Percentiles rank a stretch among this genome's conserved stretches.
Evolutionary conservation across 2,329 filamentous ascomycete genomes (phyloP).

Genomic region (Penicillium sp.): DNA sequence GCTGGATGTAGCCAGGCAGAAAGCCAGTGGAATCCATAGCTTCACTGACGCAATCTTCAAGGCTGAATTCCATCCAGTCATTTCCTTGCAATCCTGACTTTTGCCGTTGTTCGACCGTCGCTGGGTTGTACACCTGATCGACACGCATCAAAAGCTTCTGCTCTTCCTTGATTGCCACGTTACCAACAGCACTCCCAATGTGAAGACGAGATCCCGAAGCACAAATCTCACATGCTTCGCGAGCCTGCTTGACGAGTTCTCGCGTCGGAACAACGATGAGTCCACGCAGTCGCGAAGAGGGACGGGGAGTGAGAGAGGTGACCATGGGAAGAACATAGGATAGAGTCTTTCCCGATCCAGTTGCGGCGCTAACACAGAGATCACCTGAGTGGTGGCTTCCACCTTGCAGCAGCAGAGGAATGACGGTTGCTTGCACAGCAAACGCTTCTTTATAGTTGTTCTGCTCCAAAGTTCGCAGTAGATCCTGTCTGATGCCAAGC

Average conservation of each 20-base stretch:
- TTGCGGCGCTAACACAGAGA: constrained; percentile 83
- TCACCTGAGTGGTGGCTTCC: constrained; percentile 62
- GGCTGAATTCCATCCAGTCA: constrained; percentile 44
- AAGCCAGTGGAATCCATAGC: constrained; percentile 34
- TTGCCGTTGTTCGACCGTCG: constrained; percentile 47
- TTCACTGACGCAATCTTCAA: constrained; percentile 42
- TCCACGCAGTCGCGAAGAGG: constrained; percentile 63
- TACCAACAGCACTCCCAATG: constrained; percentile 77
- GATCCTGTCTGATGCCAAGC: constrained; percentile 57
- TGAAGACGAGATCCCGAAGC: constrained; percentile 65
- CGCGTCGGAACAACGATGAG: constrained; percentile 85
- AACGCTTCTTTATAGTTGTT: constrained; percentile 67
- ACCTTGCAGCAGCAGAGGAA: constrained; percentile 70
- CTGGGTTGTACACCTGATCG: constrained; percentile 63
- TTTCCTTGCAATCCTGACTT: constrained; percentile 38
- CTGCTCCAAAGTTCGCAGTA: constrained; percentile 57
- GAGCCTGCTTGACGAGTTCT: constrained; percentile 81
- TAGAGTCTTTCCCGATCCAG: constrained; percentile 91
- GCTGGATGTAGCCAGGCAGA: constrained; percentile 57
- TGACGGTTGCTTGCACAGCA: constrained; percentile 70
- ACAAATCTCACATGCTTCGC: constrained; percentile 70
- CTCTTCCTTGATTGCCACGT: constrained; percentile 63
- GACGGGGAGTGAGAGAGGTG: constrained; percentile 61
- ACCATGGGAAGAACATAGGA: constrained; percentile 85
- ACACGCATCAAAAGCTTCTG: constrained; percentile 57